A percentile compares a stretch with the other conserved stretches of the same genome.
Evolutionary conservation across 1,284 basidiomycete species (phyloP).

Genomic region (Hortiboletus rubellus): DNA sequence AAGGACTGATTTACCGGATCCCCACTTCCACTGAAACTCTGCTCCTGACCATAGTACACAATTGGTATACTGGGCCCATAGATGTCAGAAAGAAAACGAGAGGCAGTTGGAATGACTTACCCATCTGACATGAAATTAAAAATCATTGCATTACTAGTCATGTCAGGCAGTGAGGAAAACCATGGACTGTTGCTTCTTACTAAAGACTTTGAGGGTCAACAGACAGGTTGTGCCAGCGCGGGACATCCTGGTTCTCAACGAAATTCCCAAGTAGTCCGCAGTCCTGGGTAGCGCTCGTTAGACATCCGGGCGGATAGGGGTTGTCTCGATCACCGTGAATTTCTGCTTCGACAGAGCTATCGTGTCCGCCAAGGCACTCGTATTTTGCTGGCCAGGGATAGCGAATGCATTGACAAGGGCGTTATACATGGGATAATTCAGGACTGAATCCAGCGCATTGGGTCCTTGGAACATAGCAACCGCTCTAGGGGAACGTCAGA

Average conservation of each 20-base stretch:
- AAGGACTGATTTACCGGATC: conserved; percentile 54
- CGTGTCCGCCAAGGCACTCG: conserved; percentile 55
- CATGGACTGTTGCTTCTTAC: conserved; percentile 38
- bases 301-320: conserved; percentile 47
- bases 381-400: conserved; percentile 63
- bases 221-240: conserved; percentile 67
- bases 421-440: conserved; percentile 74
- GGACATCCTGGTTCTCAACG: conserved; percentile 81
- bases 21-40: conserved; percentile 54
- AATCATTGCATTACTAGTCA: conserved; percentile 61
- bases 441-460: conserved; percentile 58
- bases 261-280: conserved; percentile 70
- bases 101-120: conserved; percentile 22
- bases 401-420: conserved; percentile 63
- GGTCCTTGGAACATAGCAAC: conserved; percentile 45
- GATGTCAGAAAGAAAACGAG: conserved; percentile 24
- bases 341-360: conserved; percentile 53
- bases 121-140: conserved; percentile 68
- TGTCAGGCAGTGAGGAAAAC: not conserved
- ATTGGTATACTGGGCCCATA: conserved; percentile 57
- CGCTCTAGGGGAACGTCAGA: conserved; percentile 28
- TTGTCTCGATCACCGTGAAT: conserved; percentile 52
- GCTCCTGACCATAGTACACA: conserved; percentile 82
- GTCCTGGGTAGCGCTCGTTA: conserved; percentile 52
- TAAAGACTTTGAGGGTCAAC: conserved; percentile 63